Evolutionary conservation across 768 basidiomycete genomes (phyloP).

Genomic region (Serpula lacrymans): DNA sequence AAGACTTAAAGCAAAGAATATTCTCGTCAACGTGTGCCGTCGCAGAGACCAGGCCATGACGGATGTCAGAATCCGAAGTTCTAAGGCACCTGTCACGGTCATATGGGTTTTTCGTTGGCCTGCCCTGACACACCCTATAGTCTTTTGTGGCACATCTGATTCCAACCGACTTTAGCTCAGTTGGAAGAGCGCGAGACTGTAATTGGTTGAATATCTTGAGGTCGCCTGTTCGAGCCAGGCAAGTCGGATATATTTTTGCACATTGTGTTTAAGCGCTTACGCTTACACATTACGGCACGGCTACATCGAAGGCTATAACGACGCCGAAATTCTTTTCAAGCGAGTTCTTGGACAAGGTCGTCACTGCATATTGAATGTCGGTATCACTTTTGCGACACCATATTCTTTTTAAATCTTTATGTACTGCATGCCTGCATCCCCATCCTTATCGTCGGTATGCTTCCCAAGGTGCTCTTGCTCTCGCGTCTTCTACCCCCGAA

Average conservation of each 20-base stretch:
- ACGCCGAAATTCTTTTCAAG: slow-evolving; percentile 9
- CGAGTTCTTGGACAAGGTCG: slow-evolving; percentile 20
- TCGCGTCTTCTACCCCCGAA: neutral
- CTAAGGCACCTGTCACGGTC: neutral
- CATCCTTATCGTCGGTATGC: slow-evolving; percentile 17
- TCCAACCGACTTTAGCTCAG: slow-evolving; percentile 47
- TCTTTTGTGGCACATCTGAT: neutral
- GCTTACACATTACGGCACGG: neutral
- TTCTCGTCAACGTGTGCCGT: slow-evolving; percentile 22
- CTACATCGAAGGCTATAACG: no score
- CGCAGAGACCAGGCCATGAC: slow-evolving; percentile 28
- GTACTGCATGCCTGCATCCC: slow-evolving; percentile 13
- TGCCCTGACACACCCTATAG: neutral
- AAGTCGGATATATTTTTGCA: slow-evolving; percentile 38
- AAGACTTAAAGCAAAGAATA: slow-evolving; percentile 13
- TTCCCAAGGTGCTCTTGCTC: slow-evolving; percentile 21
- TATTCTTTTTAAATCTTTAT: slow-evolving; percentile 13
- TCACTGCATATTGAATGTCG: slow-evolving; percentile 21
- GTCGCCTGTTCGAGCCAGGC: slow-evolving; percentile 65
- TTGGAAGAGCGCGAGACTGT: slow-evolving; percentile 52
- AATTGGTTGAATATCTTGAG: slow-evolving; percentile 43
- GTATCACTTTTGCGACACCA: slow-evolving; percentile 12
- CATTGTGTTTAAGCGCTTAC: neutral
- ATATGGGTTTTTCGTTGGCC: neutral
- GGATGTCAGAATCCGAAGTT: neutral